These are phyloP conservation scores for Lactarius indigo DNA, from an alignment of 768 basidiomycete genomes.

Conservation along the genomic window DNA sequence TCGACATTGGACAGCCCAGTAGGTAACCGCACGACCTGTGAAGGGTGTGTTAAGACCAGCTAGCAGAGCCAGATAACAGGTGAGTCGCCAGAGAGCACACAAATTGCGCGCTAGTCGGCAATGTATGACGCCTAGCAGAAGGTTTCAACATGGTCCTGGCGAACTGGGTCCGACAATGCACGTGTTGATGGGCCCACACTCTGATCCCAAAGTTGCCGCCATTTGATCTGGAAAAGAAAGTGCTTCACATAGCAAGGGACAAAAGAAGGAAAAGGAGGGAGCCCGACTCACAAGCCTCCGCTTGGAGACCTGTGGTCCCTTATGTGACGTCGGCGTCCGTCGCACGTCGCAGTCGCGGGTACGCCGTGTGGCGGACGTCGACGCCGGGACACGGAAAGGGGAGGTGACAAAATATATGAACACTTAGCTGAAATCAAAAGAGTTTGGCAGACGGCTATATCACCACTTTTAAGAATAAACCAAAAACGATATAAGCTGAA, in stretches of 20 bases:
- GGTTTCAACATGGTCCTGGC: too few relatives aligned
- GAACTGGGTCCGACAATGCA: too few relatives aligned
- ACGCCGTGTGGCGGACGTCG: slow-evolving; percentile 5
- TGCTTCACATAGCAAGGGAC: neutral
- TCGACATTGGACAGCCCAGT: neutral
- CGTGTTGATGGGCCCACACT: too few relatives aligned
- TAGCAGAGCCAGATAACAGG: too few relatives aligned
- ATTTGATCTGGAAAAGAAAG: slow-evolving; percentile 7
- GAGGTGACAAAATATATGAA: neutral
- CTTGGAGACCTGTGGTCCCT: slow-evolving; percentile 2
- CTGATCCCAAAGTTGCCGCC: neutral
- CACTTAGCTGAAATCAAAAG: slow-evolving; percentile 14
- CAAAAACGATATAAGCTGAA: neutral
- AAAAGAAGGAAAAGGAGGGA: neutral
- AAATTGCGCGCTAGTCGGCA: too few relatives aligned
- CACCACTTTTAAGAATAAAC: neutral
- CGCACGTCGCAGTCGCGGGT: slow-evolving; percentile 19
- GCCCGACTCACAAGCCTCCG: slow-evolving; percentile 9
- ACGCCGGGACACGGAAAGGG: slow-evolving; percentile 10
- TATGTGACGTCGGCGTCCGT: slow-evolving; percentile 3
- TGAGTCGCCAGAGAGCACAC: too few relatives aligned
- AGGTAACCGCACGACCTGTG: neutral
- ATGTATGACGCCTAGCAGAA: too few relatives aligned
- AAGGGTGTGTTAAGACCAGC: neutral
- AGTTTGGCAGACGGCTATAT: neutral